phyloP scores from a whole-genome alignment of 2,329 filamentous ascomycete species.

The Calonectria montana region DNA sequence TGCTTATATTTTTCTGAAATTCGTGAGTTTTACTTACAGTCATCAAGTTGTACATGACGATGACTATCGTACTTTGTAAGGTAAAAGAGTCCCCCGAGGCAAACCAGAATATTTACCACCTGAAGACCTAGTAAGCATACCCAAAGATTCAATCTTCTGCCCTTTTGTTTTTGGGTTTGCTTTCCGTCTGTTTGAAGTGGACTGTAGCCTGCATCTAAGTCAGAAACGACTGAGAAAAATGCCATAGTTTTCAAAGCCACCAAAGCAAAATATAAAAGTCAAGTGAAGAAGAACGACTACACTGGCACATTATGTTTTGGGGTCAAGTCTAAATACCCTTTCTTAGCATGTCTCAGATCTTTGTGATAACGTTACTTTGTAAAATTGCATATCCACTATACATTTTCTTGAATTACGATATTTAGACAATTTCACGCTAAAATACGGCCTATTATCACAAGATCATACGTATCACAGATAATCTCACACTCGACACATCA shows the following conservation, averaged over 20 bases:
- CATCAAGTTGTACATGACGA: not conserved
- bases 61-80: not conserved
- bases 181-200: not conserved
- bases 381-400: too few relatives aligned
- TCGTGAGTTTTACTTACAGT: not conserved
- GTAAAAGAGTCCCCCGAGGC: not conserved
- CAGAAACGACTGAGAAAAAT: not conserved
- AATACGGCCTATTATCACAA: not conserved
- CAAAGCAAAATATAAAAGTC: not conserved
- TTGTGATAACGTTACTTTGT: too few relatives aligned
- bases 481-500: not conserved
- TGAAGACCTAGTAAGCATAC: not conserved
- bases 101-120: not conserved
- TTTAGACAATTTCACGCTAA: not conserved
- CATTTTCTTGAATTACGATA: too few relatives aligned
- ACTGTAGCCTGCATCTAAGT: not conserved
- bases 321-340: not conserved
- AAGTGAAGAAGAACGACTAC: not conserved
- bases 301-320: not conserved
- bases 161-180: not conserved
- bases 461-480: not conserved
- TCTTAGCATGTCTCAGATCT: too few relatives aligned
- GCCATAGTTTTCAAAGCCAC: too few relatives aligned
- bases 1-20: not conserved
- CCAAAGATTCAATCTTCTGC: not conserved